Evolutionary conservation across 2,329 filamentous ascomycete species (phyloP).

Genomic region (Dendrostoma leiphaemia): DNA sequence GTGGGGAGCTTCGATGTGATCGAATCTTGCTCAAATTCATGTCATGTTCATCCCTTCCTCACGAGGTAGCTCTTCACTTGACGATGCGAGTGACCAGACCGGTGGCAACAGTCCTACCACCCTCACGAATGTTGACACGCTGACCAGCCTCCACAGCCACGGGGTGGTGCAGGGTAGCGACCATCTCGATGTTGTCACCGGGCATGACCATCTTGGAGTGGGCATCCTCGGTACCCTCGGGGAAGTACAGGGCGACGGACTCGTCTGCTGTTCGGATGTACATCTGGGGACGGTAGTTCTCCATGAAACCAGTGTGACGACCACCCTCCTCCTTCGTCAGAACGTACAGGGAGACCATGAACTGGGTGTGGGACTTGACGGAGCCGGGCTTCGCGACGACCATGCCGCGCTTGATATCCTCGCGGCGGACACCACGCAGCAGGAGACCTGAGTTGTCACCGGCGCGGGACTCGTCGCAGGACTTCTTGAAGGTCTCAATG

Average conservation of each 20-base stretch:
- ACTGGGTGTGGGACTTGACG: constrained; percentile 85
- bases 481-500: constrained; percentile 99
- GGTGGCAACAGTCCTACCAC: constrained; percentile 84
- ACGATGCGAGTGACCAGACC: constrained; percentile 76
- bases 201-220: constrained; percentile 87
- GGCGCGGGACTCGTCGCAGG: constrained; percentile 91
- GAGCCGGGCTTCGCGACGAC: constrained; percentile 81
- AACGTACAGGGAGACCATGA: constrained; percentile 95
- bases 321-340: constrained; percentile 97
- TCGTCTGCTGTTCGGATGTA: constrained; percentile 91
- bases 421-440: constrained; percentile 91
- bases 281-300: constrained; percentile 97
- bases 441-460: constrained; percentile 98
- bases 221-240: constrained; percentile 74
- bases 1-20: constrained; percentile 6
- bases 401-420: constrained; percentile 95
- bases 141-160: constrained; percentile 88
- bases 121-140: constrained; percentile 98
- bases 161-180: constrained; percentile 79
- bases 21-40: background rate
- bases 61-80: constrained; percentile 39
- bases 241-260: constrained; percentile 77
- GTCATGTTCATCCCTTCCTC: background rate
- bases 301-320: constrained; percentile 89
- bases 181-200: constrained; percentile 98